phyloP scores from a whole-genome alignment of 768 basidiomycete species.

The Hericium coralloides region DNA sequence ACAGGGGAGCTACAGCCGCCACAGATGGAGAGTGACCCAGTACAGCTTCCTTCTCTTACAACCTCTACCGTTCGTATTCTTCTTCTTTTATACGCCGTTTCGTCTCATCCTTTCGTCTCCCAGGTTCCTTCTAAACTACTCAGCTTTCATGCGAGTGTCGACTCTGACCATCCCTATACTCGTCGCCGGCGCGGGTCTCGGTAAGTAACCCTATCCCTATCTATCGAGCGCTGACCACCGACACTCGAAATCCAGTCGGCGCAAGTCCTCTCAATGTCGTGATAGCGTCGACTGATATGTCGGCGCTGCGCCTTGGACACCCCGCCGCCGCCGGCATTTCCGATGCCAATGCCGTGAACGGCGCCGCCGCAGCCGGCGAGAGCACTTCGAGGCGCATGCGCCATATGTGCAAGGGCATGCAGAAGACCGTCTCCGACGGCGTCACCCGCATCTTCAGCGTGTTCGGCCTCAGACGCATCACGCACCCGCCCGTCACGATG shows the following conservation, averaged over 20 bases:
- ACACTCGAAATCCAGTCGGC: constrained; percentile 1
- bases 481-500: not conserved
- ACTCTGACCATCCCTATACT: not conserved
- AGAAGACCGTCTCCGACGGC: not conserved
- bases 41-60: not conserved
- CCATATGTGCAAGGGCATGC: constrained; percentile 12
- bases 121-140: not conserved
- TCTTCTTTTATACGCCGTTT: not conserved
- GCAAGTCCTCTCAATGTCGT: constrained; percentile 5
- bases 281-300: constrained; percentile 5
- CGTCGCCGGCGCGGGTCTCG: constrained; percentile 7
- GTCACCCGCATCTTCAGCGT: constrained; percentile 4
- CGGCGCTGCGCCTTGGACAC: constrained; percentile 8
- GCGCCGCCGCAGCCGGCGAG: not conserved
- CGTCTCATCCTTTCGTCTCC: not conserved
- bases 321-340: constrained; percentile 1
- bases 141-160: not conserved
- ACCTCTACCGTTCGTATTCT: not conserved
- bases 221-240: not conserved
- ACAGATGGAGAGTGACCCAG: too few relatives aligned
- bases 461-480: constrained; percentile 3
- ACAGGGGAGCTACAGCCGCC: too few relatives aligned
- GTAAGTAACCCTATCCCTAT: constrained; percentile 1
- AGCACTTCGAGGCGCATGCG: constrained; percentile 6
- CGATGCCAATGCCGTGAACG: not conserved